A percentile compares a stretch with the other conserved stretches of the same genome.
These are phyloP conservation scores for Thelonectria blattea DNA, from an alignment of 2,329 filamentous ascomycete genomes.

Conservation along the genomic window DNA sequence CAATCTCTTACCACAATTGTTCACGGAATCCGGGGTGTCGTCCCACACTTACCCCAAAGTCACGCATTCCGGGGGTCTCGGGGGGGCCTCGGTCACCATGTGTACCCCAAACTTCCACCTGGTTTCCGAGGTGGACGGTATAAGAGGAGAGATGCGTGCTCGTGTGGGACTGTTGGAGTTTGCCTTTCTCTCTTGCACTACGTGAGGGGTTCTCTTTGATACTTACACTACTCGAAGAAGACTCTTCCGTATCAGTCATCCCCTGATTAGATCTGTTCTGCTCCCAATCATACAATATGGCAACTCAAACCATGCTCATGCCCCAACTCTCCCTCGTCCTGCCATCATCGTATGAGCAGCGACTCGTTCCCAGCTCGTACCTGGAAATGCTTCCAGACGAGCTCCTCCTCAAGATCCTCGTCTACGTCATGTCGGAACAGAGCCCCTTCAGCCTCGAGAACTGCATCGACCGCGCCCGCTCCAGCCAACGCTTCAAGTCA, in stretches of 20 bases:
- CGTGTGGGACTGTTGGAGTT: too few relatives aligned
- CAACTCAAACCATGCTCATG: background rate
- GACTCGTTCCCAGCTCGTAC: background rate
- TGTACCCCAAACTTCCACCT: background rate
- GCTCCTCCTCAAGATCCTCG: conserved; percentile 14
- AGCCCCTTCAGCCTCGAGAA: conserved; percentile 11
- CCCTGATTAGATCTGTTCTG: too few relatives aligned
- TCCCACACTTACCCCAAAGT: background rate
- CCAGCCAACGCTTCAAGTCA: background rate
- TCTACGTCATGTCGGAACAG: background rate
- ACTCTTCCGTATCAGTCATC: too few relatives aligned
- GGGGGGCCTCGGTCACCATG: background rate
- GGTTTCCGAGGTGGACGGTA: background rate
- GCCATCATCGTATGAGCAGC: background rate
- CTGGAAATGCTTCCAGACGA: conserved; percentile 12
- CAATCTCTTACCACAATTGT: background rate
- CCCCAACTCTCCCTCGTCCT: background rate
- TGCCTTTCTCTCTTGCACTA: too few relatives aligned
- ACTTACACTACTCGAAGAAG: background rate
- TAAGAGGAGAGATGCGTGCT: background rate
- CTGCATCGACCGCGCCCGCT: conserved; percentile 2
- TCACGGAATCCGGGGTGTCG: background rate
- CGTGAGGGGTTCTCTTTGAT: too few relatives aligned
- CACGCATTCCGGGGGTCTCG: background rate
- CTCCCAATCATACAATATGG: background rate